Base-by-base conservation (phyloP, 2,329 filamentous ascomycete species). In the Albophoma yamanashiensis region DNA sequence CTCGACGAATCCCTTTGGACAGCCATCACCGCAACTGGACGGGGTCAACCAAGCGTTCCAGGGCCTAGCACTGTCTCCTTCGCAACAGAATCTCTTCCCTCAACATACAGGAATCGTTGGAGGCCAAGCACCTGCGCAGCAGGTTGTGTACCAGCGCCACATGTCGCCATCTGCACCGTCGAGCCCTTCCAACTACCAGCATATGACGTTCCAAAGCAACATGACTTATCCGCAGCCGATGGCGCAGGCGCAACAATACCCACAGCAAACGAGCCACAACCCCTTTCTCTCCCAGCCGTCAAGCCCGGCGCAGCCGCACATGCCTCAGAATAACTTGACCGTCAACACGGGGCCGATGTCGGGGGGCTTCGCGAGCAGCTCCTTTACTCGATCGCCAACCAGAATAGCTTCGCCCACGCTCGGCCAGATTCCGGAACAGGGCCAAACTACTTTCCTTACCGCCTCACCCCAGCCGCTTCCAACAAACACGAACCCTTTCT, bases 21-120 rank as follows among this genome's bases (percentile, higher is more conserved):
- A 75, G 57, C 78, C 79, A 2, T 68, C 72, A 20, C 76, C 74
- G 64, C 64, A 75, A 56, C 64, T 66, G 11, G 73, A 75, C 55
- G 61, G 67, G 14, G 73, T 92, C 22, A 84, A 86, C 63, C 84
- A 89, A 66, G 85, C 89, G 1, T 89, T 96, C 68, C 87, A 92
- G 69, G 85, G 83, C 63, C 80, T 96, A 73, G 86, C 89, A 43
- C 76, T 96, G 2, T 84, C 84, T 31, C 72, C 72, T 57, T 62
- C 75, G 47, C 84, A 85, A 65, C 83, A 62, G 38, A 59, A 84
- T 43, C 77, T 92, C 38, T 92, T 92, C 70, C 88, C 89, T 9
- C 85, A 92, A 67, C 86, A 87, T 59, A 92, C 89, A 1, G 89
- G 89, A 59, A 89, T 84, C 27, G 64, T 81, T 64, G 75, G 72